Percentiles rank a stretch among this genome's conserved stretches.
Conservation (phyloP, 2,329 filamentous ascomycete species). For the Exserohilum rostratum region DNA sequence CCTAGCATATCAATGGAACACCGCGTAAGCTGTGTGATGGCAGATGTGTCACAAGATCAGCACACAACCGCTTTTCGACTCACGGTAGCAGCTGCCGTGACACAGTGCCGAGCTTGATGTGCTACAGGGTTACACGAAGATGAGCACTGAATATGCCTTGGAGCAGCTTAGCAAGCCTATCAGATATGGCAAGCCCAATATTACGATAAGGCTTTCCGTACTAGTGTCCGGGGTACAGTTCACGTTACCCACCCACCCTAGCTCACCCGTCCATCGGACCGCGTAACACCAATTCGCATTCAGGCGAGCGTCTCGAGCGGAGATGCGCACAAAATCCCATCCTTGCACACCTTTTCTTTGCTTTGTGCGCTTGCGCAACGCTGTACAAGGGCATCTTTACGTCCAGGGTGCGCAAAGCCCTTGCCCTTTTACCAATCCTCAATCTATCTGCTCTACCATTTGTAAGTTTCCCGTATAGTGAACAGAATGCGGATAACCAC, state of each 20-base stretch:
- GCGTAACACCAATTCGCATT: constrained; percentile 16
- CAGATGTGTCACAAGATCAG: constrained; percentile 31
- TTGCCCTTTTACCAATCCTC: constrained; percentile 15
- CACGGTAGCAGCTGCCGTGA: constrained; percentile 26
- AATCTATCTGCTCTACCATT: constrained; percentile 18
- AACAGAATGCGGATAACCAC: constrained; percentile 24
- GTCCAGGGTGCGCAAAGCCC: constrained; percentile 11
- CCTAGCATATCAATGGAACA: constrained; percentile 4
- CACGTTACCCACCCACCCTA: background rate
- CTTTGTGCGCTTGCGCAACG: constrained; percentile 22
- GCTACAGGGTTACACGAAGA: constrained; percentile 22
- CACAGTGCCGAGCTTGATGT: constrained; percentile 22
- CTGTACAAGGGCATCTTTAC: constrained; percentile 21
- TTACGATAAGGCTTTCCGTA: background rate
- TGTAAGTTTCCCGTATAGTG: constrained; percentile 10
- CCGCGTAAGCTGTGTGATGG: constrained; percentile 22
- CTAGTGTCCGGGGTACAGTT: constrained; percentile 1
- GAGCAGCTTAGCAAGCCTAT: constrained; percentile 3
- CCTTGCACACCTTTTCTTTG: constrained; percentile 23
- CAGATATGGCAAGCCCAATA: constrained; percentile 3
- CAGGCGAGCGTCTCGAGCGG: constrained; percentile 13
- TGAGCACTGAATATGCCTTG: background rate
- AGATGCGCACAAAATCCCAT: constrained; percentile 18
- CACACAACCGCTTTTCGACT: constrained; percentile 18
- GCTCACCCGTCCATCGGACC: background rate